Evolutionary conservation across 2,329 filamentous ascomycete species (phyloP).

Genomic region (Fusarium sp.): DNA sequence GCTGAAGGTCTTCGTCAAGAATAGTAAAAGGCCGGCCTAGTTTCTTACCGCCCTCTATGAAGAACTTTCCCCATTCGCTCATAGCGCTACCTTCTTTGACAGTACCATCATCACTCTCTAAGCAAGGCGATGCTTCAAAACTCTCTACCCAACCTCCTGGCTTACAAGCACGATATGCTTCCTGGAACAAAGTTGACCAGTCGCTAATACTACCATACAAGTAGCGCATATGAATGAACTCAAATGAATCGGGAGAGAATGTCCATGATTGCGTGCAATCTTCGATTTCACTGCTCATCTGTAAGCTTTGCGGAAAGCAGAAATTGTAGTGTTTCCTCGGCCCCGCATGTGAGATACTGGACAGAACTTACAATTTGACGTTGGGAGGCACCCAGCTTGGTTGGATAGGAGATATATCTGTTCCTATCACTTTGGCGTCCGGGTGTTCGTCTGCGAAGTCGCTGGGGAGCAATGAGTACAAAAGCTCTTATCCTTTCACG

Average conservation of each 20-base stretch:
- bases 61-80: slow-evolving; percentile 14
- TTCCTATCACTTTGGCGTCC: slow-evolving; percentile 6
- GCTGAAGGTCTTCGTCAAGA: slow-evolving; percentile 10
- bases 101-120: slow-evolving; percentile 14
- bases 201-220: slow-evolving; percentile 14
- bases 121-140: slow-evolving; percentile 6
- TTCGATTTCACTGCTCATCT: neutral
- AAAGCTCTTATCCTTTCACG: rapidly evolving
- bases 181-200: slow-evolving; percentile 2
- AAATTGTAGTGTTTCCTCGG: too few species aligned
- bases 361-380: slow-evolving; percentile 1
- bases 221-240: slow-evolving; percentile 20
- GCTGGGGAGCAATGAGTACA: neutral
- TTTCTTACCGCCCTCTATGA: slow-evolving; percentile 7
- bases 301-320: neutral
- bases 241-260: slow-evolving; percentile 1
- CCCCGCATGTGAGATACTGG: too few species aligned
- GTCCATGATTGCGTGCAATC: slow-evolving; percentile 26
- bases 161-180: slow-evolving; percentile 2
- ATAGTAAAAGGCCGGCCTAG: neutral
- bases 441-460: slow-evolving; percentile 25
- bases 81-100: slow-evolving; percentile 8
- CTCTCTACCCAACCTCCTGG: slow-evolving; percentile 11
- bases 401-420: slow-evolving; percentile 19
- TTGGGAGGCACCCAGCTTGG: slow-evolving; percentile 17